Evolutionary conservation across 2,329 filamentous ascomycete genomes (phyloP).

Genomic region (Ophiocordyceps sinensis): DNA sequence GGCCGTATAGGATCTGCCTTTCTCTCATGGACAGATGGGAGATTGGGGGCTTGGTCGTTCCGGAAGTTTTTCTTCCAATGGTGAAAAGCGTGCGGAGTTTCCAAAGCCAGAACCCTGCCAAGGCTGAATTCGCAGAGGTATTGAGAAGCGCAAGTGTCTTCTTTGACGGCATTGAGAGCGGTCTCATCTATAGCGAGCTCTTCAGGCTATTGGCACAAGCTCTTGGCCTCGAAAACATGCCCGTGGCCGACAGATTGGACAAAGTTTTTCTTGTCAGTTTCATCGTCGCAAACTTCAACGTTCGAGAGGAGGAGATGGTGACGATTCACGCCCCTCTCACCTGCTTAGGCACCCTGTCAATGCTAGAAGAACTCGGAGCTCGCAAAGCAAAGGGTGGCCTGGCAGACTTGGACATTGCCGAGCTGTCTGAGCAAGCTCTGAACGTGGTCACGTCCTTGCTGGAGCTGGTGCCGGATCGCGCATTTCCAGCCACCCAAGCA

Average conservation of each 20-base stretch:
- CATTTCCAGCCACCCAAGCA: constrained; percentile 27
- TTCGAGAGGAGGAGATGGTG: constrained; percentile 92
- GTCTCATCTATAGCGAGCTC: constrained; percentile 79
- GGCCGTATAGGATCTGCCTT: constrained; percentile 80
- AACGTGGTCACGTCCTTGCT: constrained; percentile 41
- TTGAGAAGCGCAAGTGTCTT: constrained; percentile 88
- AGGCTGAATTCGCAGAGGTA: constrained; percentile 68
- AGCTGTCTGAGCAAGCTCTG: constrained; percentile 21
- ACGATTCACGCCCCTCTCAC: constrained; percentile 69
- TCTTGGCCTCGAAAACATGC: constrained; percentile 31
- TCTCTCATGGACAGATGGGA: constrained; percentile 99
- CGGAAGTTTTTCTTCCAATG: constrained; percentile 75
- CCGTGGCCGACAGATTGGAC: constrained; percentile 34
- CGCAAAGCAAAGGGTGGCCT: constrained; percentile 14
- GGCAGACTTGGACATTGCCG: constrained; percentile 17
- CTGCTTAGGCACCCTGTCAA: constrained; percentile 41
- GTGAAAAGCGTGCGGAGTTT: constrained; percentile 68
- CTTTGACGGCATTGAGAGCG: constrained; percentile 93
- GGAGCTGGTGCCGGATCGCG: constrained; percentile 49
- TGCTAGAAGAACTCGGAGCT: constrained; percentile 40
- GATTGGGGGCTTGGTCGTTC: constrained; percentile 79
- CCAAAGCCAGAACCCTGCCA: constrained; percentile 48
- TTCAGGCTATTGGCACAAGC: constrained; percentile 50
- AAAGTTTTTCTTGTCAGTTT: constrained; percentile 67
- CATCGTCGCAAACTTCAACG: constrained; percentile 76